A percentile compares a stretch with the other conserved stretches of the same genome.
These are phyloP conservation scores for Hysterangium stoloniferum DNA, from an alignment of 768 basidiomycete species.

Conservation along the genomic window DNA sequence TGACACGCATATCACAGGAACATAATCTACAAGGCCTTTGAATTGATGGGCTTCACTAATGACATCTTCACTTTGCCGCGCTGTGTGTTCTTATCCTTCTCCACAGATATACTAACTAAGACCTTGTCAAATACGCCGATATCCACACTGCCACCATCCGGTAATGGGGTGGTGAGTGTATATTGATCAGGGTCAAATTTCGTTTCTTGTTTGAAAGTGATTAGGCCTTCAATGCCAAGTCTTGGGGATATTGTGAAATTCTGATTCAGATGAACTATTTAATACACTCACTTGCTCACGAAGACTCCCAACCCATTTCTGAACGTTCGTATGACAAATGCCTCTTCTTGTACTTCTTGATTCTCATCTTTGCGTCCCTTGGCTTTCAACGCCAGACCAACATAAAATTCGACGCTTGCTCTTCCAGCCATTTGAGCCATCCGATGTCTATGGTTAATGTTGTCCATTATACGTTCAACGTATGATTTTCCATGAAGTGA, in stretches of 20 bases:
- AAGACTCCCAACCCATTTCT: slow-evolving; percentile 96
- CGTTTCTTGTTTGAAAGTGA: slow-evolving; percentile 87
- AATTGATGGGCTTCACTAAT: slow-evolving; percentile 59
- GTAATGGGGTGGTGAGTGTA: slow-evolving; percentile 59
- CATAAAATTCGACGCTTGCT: slow-evolving; percentile 96
- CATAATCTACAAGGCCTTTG: slow-evolving; percentile 29
- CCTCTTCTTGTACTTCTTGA: slow-evolving; percentile 60
- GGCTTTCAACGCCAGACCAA: slow-evolving; percentile 82
- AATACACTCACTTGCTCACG: slow-evolving; percentile 69
- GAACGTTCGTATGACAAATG: slow-evolving; percentile 90
- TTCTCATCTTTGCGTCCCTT: slow-evolving; percentile 35
- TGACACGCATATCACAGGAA: too few species aligned
- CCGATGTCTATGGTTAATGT: slow-evolving; percentile 86
- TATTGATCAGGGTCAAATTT: slow-evolving; percentile 91
- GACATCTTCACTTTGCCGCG: slow-evolving; percentile 84
- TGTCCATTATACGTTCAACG: slow-evolving; percentile 78
- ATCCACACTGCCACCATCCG: slow-evolving; percentile 35
- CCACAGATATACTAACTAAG: slow-evolving; percentile 80
- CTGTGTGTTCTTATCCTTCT: slow-evolving; percentile 92
- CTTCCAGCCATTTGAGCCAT: slow-evolving; percentile 98
- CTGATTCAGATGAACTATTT: background rate
- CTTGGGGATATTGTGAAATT: too few species aligned
- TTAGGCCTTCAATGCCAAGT: slow-evolving; percentile 88
- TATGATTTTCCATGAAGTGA: slow-evolving; percentile 82
- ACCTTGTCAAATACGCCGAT: slow-evolving; percentile 95